These are phyloP conservation scores for apple (Malus domestica) DNA, from an alignment of 306 rosid genomes.

Conservation along the genomic window DNA sequence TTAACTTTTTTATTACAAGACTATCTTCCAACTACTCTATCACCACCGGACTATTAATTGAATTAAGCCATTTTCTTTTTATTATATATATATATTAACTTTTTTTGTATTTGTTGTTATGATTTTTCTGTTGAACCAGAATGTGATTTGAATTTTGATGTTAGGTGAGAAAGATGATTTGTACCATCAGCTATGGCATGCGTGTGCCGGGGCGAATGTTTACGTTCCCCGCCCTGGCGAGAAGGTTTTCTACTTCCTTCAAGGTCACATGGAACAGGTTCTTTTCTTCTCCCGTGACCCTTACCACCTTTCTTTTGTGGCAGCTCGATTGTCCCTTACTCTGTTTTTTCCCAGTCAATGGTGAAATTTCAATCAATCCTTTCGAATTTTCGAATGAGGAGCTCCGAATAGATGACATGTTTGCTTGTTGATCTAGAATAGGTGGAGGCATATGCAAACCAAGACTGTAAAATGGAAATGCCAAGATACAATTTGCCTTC, in stretches of 20 bases:
- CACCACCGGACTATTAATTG: no score
- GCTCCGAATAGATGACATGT: constrained; percentile 1
- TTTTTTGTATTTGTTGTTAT: neutral
- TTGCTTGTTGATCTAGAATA: constrained; percentile 26
- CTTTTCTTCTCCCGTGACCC: neutral
- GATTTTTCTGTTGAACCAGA: neutral
- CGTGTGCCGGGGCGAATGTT: constrained; percentile 43
- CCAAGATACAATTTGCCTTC: constrained; percentile 43
- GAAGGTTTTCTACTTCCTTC: constrained; percentile 49
- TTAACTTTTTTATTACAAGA: no score
- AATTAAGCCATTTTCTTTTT: no score
- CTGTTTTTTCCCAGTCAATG: neutral
- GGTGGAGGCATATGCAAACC: constrained; percentile 39
- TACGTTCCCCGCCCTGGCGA: constrained; percentile 46
- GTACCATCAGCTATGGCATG: constrained; percentile 34
- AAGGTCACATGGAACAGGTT: constrained; percentile 80
- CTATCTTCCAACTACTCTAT: no score
- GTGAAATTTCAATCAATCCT: neutral
- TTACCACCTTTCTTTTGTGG: neutral
- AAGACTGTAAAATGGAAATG: constrained; percentile 33
- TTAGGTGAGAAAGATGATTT: constrained; percentile 26
- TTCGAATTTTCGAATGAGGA: neutral
- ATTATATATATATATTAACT: no score
- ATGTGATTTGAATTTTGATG: neutral
- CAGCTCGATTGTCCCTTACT: neutral